Evolutionary conservation across 176 grass and related monocot genomes (phyloP), one percentile per base, ranked within the genome.

Genomic region (Aegilops umbellulata): DNA sequence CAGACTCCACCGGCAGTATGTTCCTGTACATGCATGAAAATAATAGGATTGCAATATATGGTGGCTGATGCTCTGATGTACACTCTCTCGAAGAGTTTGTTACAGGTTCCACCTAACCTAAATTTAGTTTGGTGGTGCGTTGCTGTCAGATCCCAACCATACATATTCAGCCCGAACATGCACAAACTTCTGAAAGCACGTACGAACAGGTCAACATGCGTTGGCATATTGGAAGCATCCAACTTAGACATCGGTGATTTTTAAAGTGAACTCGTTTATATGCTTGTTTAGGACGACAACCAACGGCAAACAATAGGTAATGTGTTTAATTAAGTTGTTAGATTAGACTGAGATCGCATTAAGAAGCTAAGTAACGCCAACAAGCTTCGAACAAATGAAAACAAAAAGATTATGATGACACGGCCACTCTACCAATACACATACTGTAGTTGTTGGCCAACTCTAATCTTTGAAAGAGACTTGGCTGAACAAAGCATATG

Each of bases 61-160:
- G 0, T 51, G 0, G 1, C 5, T 16, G 47, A 51, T 51, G 47
- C 15, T 14, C 47, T 10, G 47, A 17, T 10, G 15, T 51, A 71
- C 61, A 17, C 1, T 26, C 16, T 22, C 55, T 58, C 6, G 0
- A 6, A 27, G 67, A 60, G 67, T 80, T 74, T 63, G 55, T 74
- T 35, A 74, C 15, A 51, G 46, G 47, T 25, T 25, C 13, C 23
- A 83, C 64, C 73, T 72, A 72, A 68, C 68, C 63, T 9, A 15
- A 80, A 3, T 77, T 77, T n/a, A 12, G 31, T 76, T 73, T 65
- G 87, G 22, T 79, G 81, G 53, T 16, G 83, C 53, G 74, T 84
- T 73, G 30, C 16, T 65, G 5, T 79, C 81, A 73, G 42, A 79
- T 88, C n/a, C n/a, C 66, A 64, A 79, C 38, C 14, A 49, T 74